Percentiles rank a stretch among this genome's conserved stretches.
Conservation (phyloP, 2,329 filamentous ascomycete genomes). For the Exophiala sp. region DNA sequence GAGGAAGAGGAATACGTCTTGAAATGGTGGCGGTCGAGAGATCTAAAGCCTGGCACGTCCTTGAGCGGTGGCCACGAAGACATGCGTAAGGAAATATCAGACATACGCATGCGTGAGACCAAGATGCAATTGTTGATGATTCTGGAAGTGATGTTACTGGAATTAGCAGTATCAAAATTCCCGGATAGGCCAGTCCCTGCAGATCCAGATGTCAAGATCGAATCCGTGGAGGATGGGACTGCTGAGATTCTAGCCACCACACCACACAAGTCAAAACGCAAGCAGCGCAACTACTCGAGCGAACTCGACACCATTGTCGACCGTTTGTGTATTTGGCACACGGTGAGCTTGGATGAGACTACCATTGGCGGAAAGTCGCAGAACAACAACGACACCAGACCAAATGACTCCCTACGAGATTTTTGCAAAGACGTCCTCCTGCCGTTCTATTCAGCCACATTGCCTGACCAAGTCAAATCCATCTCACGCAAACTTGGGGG, state of each 20-base stretch:
- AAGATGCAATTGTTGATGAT: conserved; percentile 50
- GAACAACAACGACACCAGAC: conserved; percentile 22
- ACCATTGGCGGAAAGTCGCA: conserved; percentile 23
- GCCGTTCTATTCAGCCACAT: conserved; percentile 47
- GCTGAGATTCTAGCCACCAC: conserved; percentile 17
- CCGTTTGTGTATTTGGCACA: conserved; percentile 51
- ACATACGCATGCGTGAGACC: conserved; percentile 47
- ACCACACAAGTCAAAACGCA: conserved; percentile 34
- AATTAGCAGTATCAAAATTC: conserved; percentile 26
- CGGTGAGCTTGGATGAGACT: conserved; percentile 41
- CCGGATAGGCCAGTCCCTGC: conserved; percentile 35
- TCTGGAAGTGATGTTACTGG: conserved; percentile 46
- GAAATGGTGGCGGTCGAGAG: conserved; percentile 46
- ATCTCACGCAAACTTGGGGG: conserved; percentile 49
- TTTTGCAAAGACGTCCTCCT: conserved; percentile 51
- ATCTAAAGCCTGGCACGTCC: conserved; percentile 14
- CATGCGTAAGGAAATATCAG: conserved; percentile 40
- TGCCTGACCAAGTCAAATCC: conserved; percentile 46
- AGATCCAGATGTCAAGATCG: conserved; percentile 39
- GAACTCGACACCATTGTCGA: conserved; percentile 48
- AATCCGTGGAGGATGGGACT: conserved; percentile 28
- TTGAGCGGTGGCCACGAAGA: conserved; percentile 3
- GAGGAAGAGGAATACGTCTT: conserved; percentile 42
- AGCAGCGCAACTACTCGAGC: conserved; percentile 40
- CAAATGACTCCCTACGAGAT: conserved; percentile 45